A percentile compares a stretch with the other conserved stretches of the same genome.
Evolutionary conservation across 2,329 filamentous ascomycete species (phyloP).

Genomic region (Zalaria sp.): DNA sequence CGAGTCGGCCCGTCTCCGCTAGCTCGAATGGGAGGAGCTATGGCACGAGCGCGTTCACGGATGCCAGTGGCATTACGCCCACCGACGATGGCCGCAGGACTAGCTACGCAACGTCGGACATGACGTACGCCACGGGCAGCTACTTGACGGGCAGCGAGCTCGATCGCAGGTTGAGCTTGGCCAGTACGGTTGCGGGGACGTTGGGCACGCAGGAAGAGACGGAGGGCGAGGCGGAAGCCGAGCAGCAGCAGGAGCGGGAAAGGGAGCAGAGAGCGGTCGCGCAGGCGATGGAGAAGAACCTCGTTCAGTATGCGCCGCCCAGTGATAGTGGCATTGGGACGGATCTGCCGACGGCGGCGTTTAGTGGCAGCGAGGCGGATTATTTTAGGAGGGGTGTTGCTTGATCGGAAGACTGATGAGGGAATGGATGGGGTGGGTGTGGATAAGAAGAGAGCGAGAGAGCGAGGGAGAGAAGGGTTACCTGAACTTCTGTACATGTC

Average conservation of each 20-base stretch:
- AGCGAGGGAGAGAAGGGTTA: too few relatives aligned
- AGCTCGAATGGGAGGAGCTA: slow-evolving; percentile 11
- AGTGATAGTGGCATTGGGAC: slow-evolving; percentile 25
- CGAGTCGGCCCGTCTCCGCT: slow-evolving; percentile 10
- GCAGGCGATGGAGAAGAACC: slow-evolving; percentile 7
- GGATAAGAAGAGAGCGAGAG: too few relatives aligned
- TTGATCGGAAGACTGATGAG: too few relatives aligned
- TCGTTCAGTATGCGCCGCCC: slow-evolving; percentile 15
- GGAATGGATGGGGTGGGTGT: too few relatives aligned
- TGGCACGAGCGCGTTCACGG: slow-evolving; percentile 16
- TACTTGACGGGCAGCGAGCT: slow-evolving; percentile 35
- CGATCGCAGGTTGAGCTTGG: slow-evolving; percentile 29
- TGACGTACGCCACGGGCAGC: slow-evolving; percentile 33
- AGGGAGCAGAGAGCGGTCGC: not conserved
- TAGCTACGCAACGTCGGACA: slow-evolving; percentile 28
- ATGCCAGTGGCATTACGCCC: slow-evolving; percentile 9
- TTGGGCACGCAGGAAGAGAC: slow-evolving; percentile 12
- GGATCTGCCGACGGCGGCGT: slow-evolving; percentile 19
- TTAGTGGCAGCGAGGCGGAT: slow-evolving; percentile 7
- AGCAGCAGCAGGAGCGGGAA: slow-evolving; percentile 5
- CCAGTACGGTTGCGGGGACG: slow-evolving; percentile 22
- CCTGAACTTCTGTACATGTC: too few relatives aligned
- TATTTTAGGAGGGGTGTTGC: slow-evolving; percentile 5
- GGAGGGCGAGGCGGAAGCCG: slow-evolving; percentile 10
- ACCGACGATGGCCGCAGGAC: slow-evolving; percentile 19